Base-by-base conservation (phyloP, 768 basidiomycete genomes). In the Tricholomella constricta region DNA sequence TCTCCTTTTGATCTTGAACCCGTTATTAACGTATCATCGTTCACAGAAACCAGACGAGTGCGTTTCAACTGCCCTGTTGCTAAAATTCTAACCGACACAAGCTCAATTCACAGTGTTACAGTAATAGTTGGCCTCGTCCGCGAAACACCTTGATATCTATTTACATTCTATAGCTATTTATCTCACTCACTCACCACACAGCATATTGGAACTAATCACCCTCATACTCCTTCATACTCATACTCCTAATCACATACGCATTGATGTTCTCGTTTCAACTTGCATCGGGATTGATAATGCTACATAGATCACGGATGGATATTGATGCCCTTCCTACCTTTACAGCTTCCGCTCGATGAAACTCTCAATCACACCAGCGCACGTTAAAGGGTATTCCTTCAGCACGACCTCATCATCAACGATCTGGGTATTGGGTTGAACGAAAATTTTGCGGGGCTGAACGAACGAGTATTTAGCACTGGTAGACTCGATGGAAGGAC, bases 381-480 rank as follows among this genome's bases (percentile, higher is more conserved):
- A 62, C 0, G 85, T 90, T 50, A 89, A 70, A 8, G 88, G 82
- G 64, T 93, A 93, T 62, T 94, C 91, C 66, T 84, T 89, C 54
- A 95, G 70, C 48, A 83, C 72, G 23, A 91, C 88, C 60, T 90
- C 82, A 23, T 74, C 85, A 57, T 83, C 72, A 47, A 79, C 79
- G 43, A 92, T 59, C 59, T 85, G 72, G 12, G 91, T 91, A 62
- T 88, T 93, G 2, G 90, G 88, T 68, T 91, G 92, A 3, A 91
- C 85, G 69, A 94, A 88, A 15, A 91, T 78, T 68, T 91, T 94
- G 52, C 92, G 83, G 15, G 92, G 88, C 86, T 93, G 58, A 54
- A n/a, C 23, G n/a, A 44, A 23, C 9, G 10, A 23, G n/a, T 6
- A 12, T 11, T 49, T 19, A 54, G 46, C 31, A 26, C n/a, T n/a